Base-by-base conservation (phyloP, 345 rosid genomes). In the Citrus sp. region DNA sequence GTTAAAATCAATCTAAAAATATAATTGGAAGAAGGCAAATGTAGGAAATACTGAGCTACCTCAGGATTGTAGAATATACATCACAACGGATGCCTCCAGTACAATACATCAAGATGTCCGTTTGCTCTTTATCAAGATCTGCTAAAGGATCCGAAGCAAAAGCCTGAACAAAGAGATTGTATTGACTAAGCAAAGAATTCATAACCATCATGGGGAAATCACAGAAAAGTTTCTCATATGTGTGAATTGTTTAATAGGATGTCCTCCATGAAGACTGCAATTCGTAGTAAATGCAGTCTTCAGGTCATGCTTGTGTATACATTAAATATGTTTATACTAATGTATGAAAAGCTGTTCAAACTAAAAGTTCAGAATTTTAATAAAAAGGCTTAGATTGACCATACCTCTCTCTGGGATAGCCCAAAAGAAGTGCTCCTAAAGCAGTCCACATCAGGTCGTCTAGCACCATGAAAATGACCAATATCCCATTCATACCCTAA, bases 11-110 rank as follows among this genome's bases (percentile, higher is more conserved):
- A 54, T 22, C 28, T 8, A 66, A 56, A 66, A 75, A 10, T 21
- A 66, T 51, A 6, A 58, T 16, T 9, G 27, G 21, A 21, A 28
- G 60, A 51, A 51, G 7, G 67, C 37, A 55, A 76, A 32, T 24
- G 61, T 46, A 78, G 74, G 59, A 78, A 79, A 73, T 25, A 79
- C 46, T 35, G 10, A 70, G 72, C 55, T 86, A 95, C 99, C 98
- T 93, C 69, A 95, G 85, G 71, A 95, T 88, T 42, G 94, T 87
- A 73, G 99, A 95, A 84, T 91, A 95, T 78, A 95, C 96, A 78
- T 95, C 98, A 38, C 99, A 93, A n/a, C 96, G 98, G 58, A 93
- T 93, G 66, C 99, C 99, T 22, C 99, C 98, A 2, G 99, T 95
- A 74, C 99, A 93, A 67, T 95, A 95, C 98, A 95, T 95, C 77